Conservation (phyloP, 768 basidiomycete genomes). For the Dioszegia aurantiaca region DNA sequence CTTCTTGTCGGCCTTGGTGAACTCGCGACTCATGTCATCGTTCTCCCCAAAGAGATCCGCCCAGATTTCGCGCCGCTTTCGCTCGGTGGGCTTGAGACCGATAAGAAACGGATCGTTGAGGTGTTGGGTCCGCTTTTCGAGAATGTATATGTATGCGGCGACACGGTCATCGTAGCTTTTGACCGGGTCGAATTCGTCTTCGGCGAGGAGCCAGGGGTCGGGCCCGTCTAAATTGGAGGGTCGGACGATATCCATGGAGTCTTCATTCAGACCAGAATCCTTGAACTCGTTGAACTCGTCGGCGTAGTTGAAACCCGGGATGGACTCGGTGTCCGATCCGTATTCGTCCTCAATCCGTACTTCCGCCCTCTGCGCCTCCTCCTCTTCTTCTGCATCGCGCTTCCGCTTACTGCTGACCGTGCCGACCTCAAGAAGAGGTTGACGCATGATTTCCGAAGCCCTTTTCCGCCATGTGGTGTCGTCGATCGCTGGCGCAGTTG, state of each 20-base stretch:
- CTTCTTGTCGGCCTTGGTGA: conserved; percentile 4
- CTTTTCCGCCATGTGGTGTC: no score
- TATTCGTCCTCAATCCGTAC: neutral
- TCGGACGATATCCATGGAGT: neutral
- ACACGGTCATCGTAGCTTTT: neutral
- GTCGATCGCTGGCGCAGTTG: no score
- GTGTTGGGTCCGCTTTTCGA: neutral
- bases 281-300: neutral
- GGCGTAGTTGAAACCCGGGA: no score
- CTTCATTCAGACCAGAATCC: neutral
- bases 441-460: no score
- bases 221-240: neutral
- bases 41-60: conserved; percentile 11
- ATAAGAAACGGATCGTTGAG: neutral
- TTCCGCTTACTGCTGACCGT: neutral
- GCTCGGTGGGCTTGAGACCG: conserved; percentile 1
- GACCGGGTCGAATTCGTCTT: conserved; percentile 2
- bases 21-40: conserved; percentile 3
- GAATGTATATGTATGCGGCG: conserved; percentile 3
- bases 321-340: neutral
- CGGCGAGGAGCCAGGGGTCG: conserved; percentile 5
- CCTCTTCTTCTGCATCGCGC: neutral
- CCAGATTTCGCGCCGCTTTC: conserved; percentile 10
- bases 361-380: neutral
- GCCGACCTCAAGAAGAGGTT: no score